Base-by-base conservation (phyloP, 176 grass and related monocot genomes). In the Rhynchospora tenuis region DNA sequence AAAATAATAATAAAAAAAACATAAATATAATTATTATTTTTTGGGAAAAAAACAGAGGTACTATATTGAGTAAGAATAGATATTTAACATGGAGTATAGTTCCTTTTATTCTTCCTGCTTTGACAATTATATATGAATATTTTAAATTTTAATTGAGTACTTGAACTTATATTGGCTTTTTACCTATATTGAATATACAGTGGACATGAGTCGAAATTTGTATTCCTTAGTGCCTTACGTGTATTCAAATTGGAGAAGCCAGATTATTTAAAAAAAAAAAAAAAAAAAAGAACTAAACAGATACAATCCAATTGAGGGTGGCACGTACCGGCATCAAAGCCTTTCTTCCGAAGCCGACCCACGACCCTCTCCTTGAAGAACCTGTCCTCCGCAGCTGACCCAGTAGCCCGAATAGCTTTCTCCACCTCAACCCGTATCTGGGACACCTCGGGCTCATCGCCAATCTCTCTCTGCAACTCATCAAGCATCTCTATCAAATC, bases 301-400 rank as follows among this genome's bases (percentile, higher is more conserved):
- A 7, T 15, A 28, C 1, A 78, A 48, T 56, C 12, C 6, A 63
- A 12, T 17, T 81, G 1, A 14, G 9, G 63, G n/a, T 29, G 56
- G 0, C 24, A 42, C 47, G 46, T 68, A 97, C 95, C 89, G 22
- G 89, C 95, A 66, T 98, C 64, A 50, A 88, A 91, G 68, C 92
- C 90, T 56, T 56, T 79, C 0, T 84, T 59, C 0, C 85, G 82
- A 52, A 98, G 92, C 78, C 79, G 48, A 28, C 72, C 83, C 7
- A 79, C 79, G 10, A 91, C 84, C 26, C 20, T 85, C 72, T 71
- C 88, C 81, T 80, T 90, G 12, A 45, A 45, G 14, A 59, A 82
- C 57, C 65, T 85, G 64, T 73, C 84, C 11, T 58, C 84, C 43
- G 19, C 38, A 75, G 11, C 19, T 3, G 38, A 61, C 46, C 81